Base-by-base conservation (phyloP, 768 basidiomycete species). In the Lentinula aciculospora region DNA sequence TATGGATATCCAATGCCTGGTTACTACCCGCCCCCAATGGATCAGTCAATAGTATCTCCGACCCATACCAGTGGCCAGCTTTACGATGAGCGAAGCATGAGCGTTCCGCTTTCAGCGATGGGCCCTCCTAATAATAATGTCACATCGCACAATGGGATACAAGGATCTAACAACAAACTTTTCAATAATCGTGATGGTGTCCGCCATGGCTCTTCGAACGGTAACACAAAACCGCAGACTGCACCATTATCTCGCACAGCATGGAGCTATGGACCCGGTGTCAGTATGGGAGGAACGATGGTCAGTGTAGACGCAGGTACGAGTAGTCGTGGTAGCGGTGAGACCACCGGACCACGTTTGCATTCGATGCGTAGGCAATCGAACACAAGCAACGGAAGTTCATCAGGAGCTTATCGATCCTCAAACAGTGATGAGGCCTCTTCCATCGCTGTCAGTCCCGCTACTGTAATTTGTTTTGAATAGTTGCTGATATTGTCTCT, bases 251-350 rank as follows among this genome's bases (percentile, higher is more conserved):
- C 78, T 21, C 72, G 81, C 49, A 70, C 76, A 49, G 71, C 81
- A n/a, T 89, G 88, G 86, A 89, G 81, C 66, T 88, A 82, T 64
- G 87, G 87, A 1, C 81, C 85, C 63, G 85, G 85, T 12, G 68
- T 81, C 34, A 74, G 81, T 17, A 74, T 76, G 63, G 76, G 80
- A 25, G 81, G 81, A 1, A 72, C 64, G 31, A 70, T 60, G 54
- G 68, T 70, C 34, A 64, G 69, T 2, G 66, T 64, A 28, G 58
- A 62, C 31, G 58, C 64, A 19, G 64, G 66, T n/a, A 56, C 60
- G 23, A 37, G 48, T 31, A 64, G 64, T 15, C 48, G 60, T 56
- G 63, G 65, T 46, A 45, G 40, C 27, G 71, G 74, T 34, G 85
- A 86, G 54, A 68, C 78, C 3, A 76, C 87, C 39, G 89, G 88